Percentiles rank a stretch among this genome's conserved stretches.
Conservation (phyloP, 2,329 filamentous ascomycete species). For the Colletotrichum sp. region DNA sequence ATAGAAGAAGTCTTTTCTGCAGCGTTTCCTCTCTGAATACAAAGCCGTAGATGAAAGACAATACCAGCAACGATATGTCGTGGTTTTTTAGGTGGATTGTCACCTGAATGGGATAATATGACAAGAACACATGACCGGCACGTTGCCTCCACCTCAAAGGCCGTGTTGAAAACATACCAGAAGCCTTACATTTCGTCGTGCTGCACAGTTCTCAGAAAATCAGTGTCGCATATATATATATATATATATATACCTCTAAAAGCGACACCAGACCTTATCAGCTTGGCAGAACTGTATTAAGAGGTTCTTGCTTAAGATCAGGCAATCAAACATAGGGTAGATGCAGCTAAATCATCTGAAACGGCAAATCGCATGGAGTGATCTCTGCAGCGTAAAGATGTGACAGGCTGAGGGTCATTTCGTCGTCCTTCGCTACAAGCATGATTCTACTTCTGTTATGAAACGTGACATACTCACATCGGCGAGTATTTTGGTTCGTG, state of each 20-base stretch:
- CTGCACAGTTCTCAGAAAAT: background rate
- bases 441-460: background rate
- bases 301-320: background rate
- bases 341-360: accelerated
- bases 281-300: background rate
- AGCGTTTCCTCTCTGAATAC: background rate
- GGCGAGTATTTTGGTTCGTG: accelerated
- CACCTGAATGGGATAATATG: accelerated
- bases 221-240: background rate
- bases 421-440: background rate
- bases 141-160: background rate
- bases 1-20: accelerated
- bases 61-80: background rate
- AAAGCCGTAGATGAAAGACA: background rate
- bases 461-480: background rate
- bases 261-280: background rate
- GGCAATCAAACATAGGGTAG: accelerated
- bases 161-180: background rate
- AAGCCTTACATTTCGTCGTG: background rate
- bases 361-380: accelerated
- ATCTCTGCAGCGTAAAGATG: background rate
- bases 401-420: background rate
- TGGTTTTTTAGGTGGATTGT: background rate
- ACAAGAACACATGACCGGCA: accelerated
- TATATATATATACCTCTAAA: background rate